A percentile compares a stretch with the other conserved stretches of the same genome.
phyloP scores from a whole-genome alignment of 2,329 filamentous ascomycete genomes.

The Sphaerulina populicola region DNA sequence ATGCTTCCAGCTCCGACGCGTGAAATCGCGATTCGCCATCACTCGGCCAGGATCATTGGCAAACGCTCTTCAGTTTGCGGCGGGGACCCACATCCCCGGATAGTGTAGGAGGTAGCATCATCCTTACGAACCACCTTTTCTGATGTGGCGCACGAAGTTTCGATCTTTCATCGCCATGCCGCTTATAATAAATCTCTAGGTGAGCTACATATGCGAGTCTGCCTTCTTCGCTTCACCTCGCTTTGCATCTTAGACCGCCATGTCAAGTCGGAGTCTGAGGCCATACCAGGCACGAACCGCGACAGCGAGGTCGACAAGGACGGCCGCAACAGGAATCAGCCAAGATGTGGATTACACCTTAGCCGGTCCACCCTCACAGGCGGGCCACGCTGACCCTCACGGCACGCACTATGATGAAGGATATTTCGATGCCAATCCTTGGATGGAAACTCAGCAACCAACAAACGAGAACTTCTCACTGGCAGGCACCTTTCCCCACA shows the following conservation, averaged over 20 bases:
- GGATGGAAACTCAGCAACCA: conserved; percentile 20
- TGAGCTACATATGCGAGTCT: not conserved
- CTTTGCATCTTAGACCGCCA: conserved; percentile 10
- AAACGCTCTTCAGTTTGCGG: no score
- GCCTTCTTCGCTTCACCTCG: conserved; percentile 7
- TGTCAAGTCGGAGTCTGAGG: conserved; percentile 8
- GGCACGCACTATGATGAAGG: conserved; percentile 25
- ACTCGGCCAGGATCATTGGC: no score
- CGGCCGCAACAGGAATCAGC: conserved; percentile 6
- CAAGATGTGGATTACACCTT: conserved; percentile 16
- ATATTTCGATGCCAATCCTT: conserved; percentile 24
- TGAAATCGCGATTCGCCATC: no score
- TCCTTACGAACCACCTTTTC: conserved; percentile 7
- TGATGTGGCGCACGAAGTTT: not conserved
- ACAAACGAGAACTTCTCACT: conserved; percentile 21
- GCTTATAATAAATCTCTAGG: conserved; percentile 3
- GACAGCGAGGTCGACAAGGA: conserved; percentile 9
- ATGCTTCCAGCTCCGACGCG: no score
- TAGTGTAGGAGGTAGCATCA: conserved; percentile 12
- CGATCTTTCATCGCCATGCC: not conserved
- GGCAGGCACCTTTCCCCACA: conserved; percentile 24
- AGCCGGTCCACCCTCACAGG: conserved; percentile 10
- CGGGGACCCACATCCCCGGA: conserved; percentile 3
- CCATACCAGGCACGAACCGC: conserved; percentile 8
- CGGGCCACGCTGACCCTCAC: conserved; percentile 16